Evolutionary conservation across 2,329 filamentous ascomycete species (phyloP), one percentile per base, ranked within the genome.

Genomic region (Fusarium albidum): DNA sequence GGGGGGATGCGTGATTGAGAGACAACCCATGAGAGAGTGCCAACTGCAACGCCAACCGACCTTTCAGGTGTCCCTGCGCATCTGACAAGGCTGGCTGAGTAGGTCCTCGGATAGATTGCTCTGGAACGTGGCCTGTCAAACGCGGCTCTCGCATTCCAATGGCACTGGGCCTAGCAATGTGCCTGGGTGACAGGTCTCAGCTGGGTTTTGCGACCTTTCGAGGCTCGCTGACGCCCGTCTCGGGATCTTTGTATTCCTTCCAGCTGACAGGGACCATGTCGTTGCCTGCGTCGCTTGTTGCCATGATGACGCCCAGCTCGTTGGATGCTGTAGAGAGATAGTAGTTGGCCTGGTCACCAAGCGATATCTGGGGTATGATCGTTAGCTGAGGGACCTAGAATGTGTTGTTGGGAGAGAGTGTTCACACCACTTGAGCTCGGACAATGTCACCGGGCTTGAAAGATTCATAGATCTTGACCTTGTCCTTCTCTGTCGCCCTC

Each of bases 181-280:
- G 48, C 51, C 48, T 39, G 52, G 14, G 40, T 33, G 27, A 35
- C 33, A 33, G 17, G 45, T 21, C 52, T 90, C 82, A 95, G 68
- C 90, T 90, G 21, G 95, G 95, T 77, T 96, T 95, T 15, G 95
- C 95, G 53, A 97, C 95, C 79, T 99, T 99, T 72, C 95, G 87
- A 62, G 77, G 77, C 81, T 98, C 95, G 63, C 81, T 86, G 38
- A 79, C 69, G 4, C 92, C 92, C 7, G 89, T 96, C 68, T 89
- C 85, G 1, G 87, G 86, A 77, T 98, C 94, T 69, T 85, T 84
- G 77, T 96, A 96, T 76, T 98, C 94, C 77, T 89, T 96, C 95
- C 95, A 99, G 74, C 88, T 96, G 49, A 96, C 84, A 3, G 95
- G 94, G 67, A 90, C 89, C 92, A 98, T 96, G 66, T 90, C 84